A percentile compares a stretch with the other conserved stretches of the same genome.
Evolutionary conservation across 371 early-diverging fungal species (phyloP).

Genomic region (Mortierella sp.): DNA sequence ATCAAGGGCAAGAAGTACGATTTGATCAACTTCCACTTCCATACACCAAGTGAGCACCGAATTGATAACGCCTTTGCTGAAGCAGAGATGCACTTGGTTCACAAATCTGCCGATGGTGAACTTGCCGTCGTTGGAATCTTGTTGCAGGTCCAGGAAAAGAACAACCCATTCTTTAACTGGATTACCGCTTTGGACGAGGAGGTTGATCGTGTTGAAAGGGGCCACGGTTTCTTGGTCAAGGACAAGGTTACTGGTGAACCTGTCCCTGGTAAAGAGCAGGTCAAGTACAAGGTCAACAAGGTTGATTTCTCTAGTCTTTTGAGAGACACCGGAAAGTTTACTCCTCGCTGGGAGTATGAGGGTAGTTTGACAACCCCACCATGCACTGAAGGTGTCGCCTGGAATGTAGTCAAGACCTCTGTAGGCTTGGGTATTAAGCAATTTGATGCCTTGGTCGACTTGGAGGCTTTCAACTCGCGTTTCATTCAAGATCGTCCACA

Average conservation of each 20-base stretch:
- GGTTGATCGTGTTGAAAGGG: slow-evolving; percentile 12
- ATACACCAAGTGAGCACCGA: slow-evolving; percentile 64
- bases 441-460: slow-evolving; percentile 33
- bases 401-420: slow-evolving; percentile 56
- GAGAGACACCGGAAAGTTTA: slow-evolving; percentile 19
- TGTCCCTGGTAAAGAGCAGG: slow-evolving; percentile 25
- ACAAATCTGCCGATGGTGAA: slow-evolving; percentile 24
- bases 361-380: slow-evolving; percentile 66
- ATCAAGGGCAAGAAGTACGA: slow-evolving; percentile 34
- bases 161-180: slow-evolving; percentile 47
- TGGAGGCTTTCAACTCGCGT: slow-evolving; percentile 58
- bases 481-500: slow-evolving; percentile 44
- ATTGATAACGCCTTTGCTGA: slow-evolving; percentile 51
- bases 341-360: slow-evolving; percentile 52
- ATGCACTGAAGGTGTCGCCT: slow-evolving; percentile 61
- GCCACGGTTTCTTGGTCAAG: slow-evolving; percentile 36
- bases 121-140: slow-evolving; percentile 59
- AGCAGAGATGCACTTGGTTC: slow-evolving; percentile 64
- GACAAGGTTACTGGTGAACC: slow-evolving; percentile 10
- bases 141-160: slow-evolving; percentile 41
- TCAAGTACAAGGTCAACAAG: slow-evolving; percentile 41
- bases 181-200: slow-evolving; percentile 28
- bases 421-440: slow-evolving; percentile 48
- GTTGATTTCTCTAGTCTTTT: slow-evolving; percentile 40
- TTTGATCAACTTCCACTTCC: slow-evolving; percentile 62